Evolutionary conservation across 495 filamentous ascomycete genomes (phyloP), one percentile per base, ranked within the genome.

Genomic region (Penicillium psychrofluorescens): DNA sequence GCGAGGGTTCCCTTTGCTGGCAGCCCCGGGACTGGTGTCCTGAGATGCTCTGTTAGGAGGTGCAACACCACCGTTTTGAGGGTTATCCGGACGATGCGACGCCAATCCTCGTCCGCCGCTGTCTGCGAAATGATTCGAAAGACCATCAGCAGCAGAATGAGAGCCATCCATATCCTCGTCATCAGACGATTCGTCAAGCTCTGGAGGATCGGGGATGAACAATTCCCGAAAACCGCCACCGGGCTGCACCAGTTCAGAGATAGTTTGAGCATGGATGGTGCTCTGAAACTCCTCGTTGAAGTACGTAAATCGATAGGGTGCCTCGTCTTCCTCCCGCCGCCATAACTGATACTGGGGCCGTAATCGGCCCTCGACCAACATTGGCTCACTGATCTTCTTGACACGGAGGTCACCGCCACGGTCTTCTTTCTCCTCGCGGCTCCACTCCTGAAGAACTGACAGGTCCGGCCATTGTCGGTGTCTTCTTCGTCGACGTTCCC

Each of bases 211-310:
- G 1, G 84, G 84, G n/a, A 81, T 75, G 56, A 98, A 96, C 1
- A 98, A 75, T 43, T 95, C 87, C 44, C 68, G 70, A 63, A 98
- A 98, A 37, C 76, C 85, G 45, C 78, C 73, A 2, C 88, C 92
- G 0, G 86, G 85, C 45, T 92, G 89, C 2, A 90, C 75, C 27
- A 98, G 72, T 55, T 95, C 92, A 9, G 88, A 92, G 38, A 98
- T 91, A 0, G 85, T 94, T 58, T 95, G 89, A 14, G 88, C 90
- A 60, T 97, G 92, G 49, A 97, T 92, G 0, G 92, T 97, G 54
- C 84, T 89, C 38, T 83, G 81, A 46, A 97, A 87, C 49, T 95
- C 88, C 55, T 97, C 92, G 59, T 95, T 96, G 73, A 98, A 98
- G 55, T 98, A 98, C 2, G 92, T 98, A 59, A 95, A 97, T 35